A percentile compares a stretch with the other conserved stretches of the same genome.
phyloP scores from a whole-genome alignment of 306 rosid species.

The Prunus davidiana region DNA sequence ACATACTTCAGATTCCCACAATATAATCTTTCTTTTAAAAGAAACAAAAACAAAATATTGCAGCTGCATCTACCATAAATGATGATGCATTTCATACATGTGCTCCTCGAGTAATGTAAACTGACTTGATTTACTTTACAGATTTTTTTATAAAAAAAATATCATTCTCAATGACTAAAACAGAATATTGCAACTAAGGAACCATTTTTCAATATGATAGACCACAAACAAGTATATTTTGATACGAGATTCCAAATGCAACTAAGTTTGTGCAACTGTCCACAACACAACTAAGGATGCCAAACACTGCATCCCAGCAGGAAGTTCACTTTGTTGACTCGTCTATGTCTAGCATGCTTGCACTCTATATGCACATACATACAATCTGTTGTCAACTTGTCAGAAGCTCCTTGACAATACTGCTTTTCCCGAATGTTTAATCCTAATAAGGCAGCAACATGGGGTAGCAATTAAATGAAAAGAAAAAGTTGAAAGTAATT shows the following conservation, averaged over 20 bases:
- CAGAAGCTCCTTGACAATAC: neutral
- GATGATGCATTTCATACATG: neutral
- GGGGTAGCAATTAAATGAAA: neutral
- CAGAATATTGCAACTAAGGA: neutral
- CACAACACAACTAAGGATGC: neutral
- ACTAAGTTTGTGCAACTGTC: neutral
- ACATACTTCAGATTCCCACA: neutral
- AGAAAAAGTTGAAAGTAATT: neutral
- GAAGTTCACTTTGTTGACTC: neutral
- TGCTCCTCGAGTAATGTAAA: neutral
- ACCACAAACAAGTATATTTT: neutral
- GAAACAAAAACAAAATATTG: neutral
- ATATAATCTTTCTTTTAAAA: neutral
- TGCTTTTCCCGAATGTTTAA: neutral
- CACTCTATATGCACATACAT: neutral
- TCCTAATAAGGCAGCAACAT: neutral
- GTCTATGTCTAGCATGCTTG: neutral
- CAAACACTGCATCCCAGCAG: neutral
- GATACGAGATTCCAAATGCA: neutral
- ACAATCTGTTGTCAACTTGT: neutral
- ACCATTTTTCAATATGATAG: neutral
- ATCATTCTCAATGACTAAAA: neutral
- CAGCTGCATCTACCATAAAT: slow-evolving; percentile 4
- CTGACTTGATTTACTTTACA: neutral
- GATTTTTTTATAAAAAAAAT: neutral